A percentile compares a stretch with the other conserved stretches of the same genome.
Evolutionary conservation across 2,329 filamentous ascomycete genomes (phyloP).

Genomic region (Cryphonectria carpinicola): DNA sequence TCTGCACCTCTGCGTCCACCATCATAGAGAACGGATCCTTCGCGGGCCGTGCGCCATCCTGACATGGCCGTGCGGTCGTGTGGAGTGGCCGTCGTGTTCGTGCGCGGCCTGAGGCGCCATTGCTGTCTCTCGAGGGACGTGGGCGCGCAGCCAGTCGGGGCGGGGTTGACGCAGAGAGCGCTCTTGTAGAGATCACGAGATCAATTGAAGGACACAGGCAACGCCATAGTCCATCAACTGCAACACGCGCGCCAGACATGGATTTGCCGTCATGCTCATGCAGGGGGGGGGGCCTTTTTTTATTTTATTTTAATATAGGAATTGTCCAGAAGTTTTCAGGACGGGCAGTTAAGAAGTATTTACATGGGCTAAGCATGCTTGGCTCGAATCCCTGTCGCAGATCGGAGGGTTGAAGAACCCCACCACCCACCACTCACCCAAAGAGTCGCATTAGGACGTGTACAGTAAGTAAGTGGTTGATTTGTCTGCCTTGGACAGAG

Average conservation of each 20-base stretch:
- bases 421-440: neutral
- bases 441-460: neutral
- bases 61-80: conserved; percentile 1
- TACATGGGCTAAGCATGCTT: neutral
- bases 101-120: neutral
- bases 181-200: conserved; percentile 40
- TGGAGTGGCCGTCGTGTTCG: conserved; percentile 13
- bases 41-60: neutral
- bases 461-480: neutral
- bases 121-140: conserved; percentile 5
- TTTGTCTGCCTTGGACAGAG: neutral
- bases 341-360: neutral
- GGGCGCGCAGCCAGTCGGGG: conserved; percentile 29
- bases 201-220: conserved; percentile 64
- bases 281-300: neutral
- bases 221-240: conserved; percentile 65
- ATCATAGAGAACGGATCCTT: neutral
- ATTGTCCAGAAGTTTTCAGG: neutral
- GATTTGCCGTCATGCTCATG: conserved; percentile 3
- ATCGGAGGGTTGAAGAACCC: neutral
- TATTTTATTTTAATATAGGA: neutral
- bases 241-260: conserved; percentile 45
- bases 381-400: neutral
- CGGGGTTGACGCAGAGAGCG: conserved; percentile 31
- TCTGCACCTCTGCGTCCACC: neutral